Base-by-base conservation (phyloP, 2,329 filamentous ascomycete genomes). In the Juglanconis oblonga region DNA sequence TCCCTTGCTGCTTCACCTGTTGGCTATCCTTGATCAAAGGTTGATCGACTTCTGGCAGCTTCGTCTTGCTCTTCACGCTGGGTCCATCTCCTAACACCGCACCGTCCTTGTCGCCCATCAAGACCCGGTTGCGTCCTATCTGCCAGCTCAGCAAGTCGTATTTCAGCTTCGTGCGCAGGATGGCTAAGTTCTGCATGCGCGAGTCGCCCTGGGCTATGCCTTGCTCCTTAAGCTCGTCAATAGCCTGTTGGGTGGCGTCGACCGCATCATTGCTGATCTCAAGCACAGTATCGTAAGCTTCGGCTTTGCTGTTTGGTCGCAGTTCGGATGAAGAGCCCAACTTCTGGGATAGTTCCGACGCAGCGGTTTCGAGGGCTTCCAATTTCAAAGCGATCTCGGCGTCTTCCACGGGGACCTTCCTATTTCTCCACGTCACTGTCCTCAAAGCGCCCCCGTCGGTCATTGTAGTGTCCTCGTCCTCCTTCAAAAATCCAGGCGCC, bases 141-240 rank as follows among this genome's bases (percentile, higher is more conserved):
- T 95, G 85, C 93, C 93, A 98, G 70, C 91, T 93, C 59, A 99
- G 89, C 74, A 97, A 86, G 66, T 91, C 91, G 73, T 96, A 98
- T 74, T 95, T 96, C 59, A 98, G 91, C 1, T 94, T 92, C 0
- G 96, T 96, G 63, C 90, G 89, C 3, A 93, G 96, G 61, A 99
- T 89, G 66, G 97, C 93, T 50, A 99, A 79, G 67, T 92, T 88
- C 75, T 99, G 95, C 87, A 99, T 92, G 59, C 92, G 86, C 40
- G 86, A 77, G 70, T 99, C 94, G 59, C 91, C 87, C 71, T 92
- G 90, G 29, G 91, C 84, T 13, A 97, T 85, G 1, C 92, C 90
- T 72, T 99, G 95, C 62, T 84, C 87, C 54, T 86, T 85, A 59
- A 97, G 79, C 72, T 98, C 95, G 65, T 98, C 94, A 62, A 97